phyloP scores from a whole-genome alignment of 169 alveolate genomes.

The Plasmodium inui region DNA sequence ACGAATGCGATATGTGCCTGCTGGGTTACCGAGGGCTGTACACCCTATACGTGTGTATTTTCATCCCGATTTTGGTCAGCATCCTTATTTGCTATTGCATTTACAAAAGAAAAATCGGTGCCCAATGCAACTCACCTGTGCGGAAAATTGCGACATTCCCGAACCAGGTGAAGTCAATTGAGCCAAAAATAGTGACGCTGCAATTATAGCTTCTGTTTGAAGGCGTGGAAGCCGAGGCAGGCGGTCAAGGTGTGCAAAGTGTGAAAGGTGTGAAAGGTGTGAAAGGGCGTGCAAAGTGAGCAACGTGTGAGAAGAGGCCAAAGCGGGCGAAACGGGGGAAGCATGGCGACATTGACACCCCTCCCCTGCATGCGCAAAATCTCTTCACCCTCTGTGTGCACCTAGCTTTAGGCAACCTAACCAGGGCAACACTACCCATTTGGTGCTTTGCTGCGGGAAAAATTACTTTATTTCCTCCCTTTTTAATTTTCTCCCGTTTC shows the following conservation, averaged over 20 bases:
- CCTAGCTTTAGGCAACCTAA: neutral
- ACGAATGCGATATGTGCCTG: slow-evolving; percentile 57
- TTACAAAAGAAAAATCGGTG: slow-evolving; percentile 4
- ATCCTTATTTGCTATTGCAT: slow-evolving; percentile 39
- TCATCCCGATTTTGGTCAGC: slow-evolving; percentile 50
- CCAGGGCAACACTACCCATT: neutral
- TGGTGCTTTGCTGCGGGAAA: neutral
- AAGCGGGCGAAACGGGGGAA: too few species aligned
- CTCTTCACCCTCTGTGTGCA: neutral
- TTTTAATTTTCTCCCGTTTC: too few species aligned
- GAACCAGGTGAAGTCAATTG: neutral
- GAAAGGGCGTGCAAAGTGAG: too few species aligned
- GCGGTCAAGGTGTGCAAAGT: neutral
- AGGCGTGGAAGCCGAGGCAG: too few species aligned
- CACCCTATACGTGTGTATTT: slow-evolving; percentile 50
- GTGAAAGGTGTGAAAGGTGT: neutral
- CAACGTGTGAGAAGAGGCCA: too few species aligned
- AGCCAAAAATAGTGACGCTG: slow-evolving; percentile 35
- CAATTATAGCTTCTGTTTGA: slow-evolving; percentile 5
- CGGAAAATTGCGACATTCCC: neutral
- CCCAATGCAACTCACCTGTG: neutral
- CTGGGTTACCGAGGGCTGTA: slow-evolving; percentile 62
- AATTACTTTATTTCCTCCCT: neutral
- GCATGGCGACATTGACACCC: neutral
- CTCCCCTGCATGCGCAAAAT: neutral